A percentile compares a stretch with the other conserved stretches of the same genome.
phyloP scores from a whole-genome alignment of 2,329 filamentous ascomycete species.

The Fusarium falciforme region DNA sequence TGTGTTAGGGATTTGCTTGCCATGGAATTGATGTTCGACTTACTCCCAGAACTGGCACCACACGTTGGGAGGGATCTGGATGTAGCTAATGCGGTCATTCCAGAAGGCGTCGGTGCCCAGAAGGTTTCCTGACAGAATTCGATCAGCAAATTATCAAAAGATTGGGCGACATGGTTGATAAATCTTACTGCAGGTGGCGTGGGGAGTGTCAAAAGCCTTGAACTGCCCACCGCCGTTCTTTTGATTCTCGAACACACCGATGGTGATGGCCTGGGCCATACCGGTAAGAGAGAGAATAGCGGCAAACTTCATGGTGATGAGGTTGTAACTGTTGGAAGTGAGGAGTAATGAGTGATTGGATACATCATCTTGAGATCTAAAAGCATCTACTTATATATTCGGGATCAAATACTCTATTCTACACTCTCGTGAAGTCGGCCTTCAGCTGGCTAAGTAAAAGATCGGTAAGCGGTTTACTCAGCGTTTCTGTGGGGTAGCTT shows the following conservation, averaged over 20 bases:
- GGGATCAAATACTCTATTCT: fast-evolving
- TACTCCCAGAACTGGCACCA: slow-evolving; percentile 18
- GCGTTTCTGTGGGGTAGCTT: background rate
- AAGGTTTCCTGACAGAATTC: background rate
- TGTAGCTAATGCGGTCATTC: slow-evolving; percentile 14
- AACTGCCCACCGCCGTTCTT: slow-evolving; percentile 12
- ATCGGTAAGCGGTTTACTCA: background rate
- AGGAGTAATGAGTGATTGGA: background rate
- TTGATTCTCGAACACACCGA: slow-evolving; percentile 7
- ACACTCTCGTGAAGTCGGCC: background rate
- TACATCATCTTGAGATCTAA: background rate
- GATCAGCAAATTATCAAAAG: background rate
- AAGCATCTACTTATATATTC: background rate
- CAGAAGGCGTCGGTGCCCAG: slow-evolving; percentile 4
- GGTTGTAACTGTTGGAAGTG: background rate
- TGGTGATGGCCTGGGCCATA: slow-evolving; percentile 7
- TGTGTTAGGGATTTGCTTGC: background rate
- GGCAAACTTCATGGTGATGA: background rate
- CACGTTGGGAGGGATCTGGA: slow-evolving; percentile 10
- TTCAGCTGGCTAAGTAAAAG: background rate
- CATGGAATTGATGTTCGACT: background rate
- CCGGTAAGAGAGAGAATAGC: background rate
- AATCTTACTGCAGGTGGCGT: slow-evolving; percentile 1
- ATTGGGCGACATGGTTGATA: too few species aligned
- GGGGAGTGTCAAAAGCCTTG: background rate